These are phyloP conservation scores for Senna siamea DNA, from an alignment of 306 rosid genomes.

Conservation along the genomic window DNA sequence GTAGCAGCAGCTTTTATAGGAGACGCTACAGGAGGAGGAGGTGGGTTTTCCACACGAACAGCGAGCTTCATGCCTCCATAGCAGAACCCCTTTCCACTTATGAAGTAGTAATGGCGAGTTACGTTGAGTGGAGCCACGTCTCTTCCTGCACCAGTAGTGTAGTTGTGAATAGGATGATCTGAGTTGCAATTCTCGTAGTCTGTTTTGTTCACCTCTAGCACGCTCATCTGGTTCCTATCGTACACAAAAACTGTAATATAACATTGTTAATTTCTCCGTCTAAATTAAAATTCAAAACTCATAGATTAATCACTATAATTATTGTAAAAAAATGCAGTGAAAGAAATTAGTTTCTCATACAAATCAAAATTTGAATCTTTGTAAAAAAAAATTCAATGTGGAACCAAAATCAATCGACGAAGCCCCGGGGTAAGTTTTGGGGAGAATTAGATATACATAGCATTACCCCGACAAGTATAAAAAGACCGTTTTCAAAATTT, in stretches of 20 bases:
- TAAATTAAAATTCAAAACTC: not conserved
- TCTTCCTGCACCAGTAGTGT: constrained; percentile 94
- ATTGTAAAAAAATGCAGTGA: too few species aligned
- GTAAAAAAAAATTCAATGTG: too few species aligned
- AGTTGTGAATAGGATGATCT: constrained; percentile 74
- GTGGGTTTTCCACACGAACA: constrained; percentile 64
- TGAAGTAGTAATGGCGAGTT: constrained; percentile 71
- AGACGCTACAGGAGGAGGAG: constrained; percentile 67
- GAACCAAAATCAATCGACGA: too few species aligned
- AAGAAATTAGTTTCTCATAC: too few species aligned
- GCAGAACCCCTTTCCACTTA: constrained; percentile 91
- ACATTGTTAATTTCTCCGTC: constrained; percentile 4
- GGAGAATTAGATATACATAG: too few species aligned
- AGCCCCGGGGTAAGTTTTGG: too few species aligned
- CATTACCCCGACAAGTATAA: too few species aligned
- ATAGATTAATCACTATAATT: too few species aligned
- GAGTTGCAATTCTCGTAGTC: constrained; percentile 69
- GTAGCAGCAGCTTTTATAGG: constrained; percentile 45
- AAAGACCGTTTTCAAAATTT: too few species aligned
- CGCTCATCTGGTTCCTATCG: constrained; percentile 81
- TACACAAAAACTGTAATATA: constrained; percentile 73
- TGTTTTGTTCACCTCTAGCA: constrained; percentile 93
- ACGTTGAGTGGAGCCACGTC: constrained; percentile 88
- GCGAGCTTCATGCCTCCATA: constrained; percentile 87
- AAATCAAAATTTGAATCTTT: too few species aligned